phyloP scores from a whole-genome alignment of 2,329 filamentous ascomycete species.

The Botryosphaeria dothidea region DNA sequence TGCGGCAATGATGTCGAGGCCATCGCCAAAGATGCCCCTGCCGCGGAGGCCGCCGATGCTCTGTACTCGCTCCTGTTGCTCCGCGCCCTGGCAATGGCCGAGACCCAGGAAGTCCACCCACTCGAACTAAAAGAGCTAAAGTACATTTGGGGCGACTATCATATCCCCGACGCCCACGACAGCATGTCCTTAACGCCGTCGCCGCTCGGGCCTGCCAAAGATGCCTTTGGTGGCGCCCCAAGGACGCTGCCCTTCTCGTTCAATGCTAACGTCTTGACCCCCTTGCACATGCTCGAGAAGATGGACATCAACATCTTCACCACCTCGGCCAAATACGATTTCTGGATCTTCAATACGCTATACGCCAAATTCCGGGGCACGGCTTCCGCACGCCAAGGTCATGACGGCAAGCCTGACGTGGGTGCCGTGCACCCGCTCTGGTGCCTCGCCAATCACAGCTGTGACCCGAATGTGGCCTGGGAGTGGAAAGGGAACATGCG shows the following conservation, averaged over 20 bases:
- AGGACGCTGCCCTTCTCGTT: constrained; percentile 77
- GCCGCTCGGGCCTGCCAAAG: neutral
- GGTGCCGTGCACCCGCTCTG: constrained; percentile 93
- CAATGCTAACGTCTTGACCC: constrained; percentile 70
- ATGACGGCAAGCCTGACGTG: constrained; percentile 82
- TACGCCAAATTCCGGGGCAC: constrained; percentile 93
- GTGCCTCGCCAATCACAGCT: constrained; percentile 96
- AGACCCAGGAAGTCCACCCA: constrained; percentile 59
- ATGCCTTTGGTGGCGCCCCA: constrained; percentile 34
- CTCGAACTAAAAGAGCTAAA: constrained; percentile 62
- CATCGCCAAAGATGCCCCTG: constrained; percentile 59
- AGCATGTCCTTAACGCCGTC: constrained; percentile 14
- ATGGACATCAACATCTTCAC: constrained; percentile 78
- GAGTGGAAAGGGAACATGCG: constrained; percentile 83
- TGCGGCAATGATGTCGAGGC: constrained; percentile 58
- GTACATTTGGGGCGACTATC: constrained; percentile 67
- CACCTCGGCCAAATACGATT: constrained; percentile 55
- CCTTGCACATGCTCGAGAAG: constrained; percentile 77
- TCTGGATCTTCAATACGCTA: constrained; percentile 87
- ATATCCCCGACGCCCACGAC: neutral
- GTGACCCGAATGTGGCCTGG: constrained; percentile 93
- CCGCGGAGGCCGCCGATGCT: constrained; percentile 59
- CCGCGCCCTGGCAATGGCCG: constrained; percentile 61
- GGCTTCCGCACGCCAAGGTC: constrained; percentile 73
- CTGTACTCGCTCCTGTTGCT: constrained; percentile 62